Evolutionary conservation across 345 rosid species (phyloP).

Genomic region (Rhodomyrtus tomentosa): DNA sequence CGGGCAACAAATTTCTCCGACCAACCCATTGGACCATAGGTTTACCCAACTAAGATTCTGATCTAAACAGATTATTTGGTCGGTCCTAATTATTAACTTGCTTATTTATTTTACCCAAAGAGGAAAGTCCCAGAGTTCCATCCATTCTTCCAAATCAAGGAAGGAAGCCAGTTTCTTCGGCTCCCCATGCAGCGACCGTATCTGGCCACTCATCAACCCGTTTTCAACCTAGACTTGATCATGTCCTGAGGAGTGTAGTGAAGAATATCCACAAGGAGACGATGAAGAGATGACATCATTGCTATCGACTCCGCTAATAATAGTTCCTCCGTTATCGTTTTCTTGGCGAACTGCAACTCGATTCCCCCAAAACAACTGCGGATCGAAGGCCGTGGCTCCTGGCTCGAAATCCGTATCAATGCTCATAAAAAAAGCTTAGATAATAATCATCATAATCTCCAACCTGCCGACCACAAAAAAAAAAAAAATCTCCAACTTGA

Average conservation of each 20-base stretch:
- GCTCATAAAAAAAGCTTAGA: neutral
- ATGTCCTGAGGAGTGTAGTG: neutral
- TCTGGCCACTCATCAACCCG: neutral
- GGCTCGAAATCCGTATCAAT: neutral
- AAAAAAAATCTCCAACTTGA: neutral
- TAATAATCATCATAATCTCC: neutral
- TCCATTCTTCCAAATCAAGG: slow-evolving; percentile 4
- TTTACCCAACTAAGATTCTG: neutral
- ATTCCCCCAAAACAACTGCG: neutral
- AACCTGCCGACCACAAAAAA: too few relatives aligned
- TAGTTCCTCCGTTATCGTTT: neutral
- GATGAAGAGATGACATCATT: neutral
- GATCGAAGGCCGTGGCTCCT: neutral
- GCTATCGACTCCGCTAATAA: neutral
- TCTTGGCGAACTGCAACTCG: neutral
- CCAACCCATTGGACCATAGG: too few relatives aligned
- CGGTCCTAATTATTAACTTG: neutral
- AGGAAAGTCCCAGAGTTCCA: neutral
- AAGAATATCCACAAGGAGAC: neutral
- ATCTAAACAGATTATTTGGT: neutral
- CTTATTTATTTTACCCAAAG: neutral
- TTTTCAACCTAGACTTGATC: neutral
- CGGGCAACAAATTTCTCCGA: too few relatives aligned
- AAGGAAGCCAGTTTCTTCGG: slow-evolving; percentile 1
- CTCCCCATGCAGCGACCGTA: neutral